These are phyloP conservation scores for Aureobasidium melanogenum DNA, from an alignment of 2,329 filamentous ascomycete species.

Conservation along the genomic window DNA sequence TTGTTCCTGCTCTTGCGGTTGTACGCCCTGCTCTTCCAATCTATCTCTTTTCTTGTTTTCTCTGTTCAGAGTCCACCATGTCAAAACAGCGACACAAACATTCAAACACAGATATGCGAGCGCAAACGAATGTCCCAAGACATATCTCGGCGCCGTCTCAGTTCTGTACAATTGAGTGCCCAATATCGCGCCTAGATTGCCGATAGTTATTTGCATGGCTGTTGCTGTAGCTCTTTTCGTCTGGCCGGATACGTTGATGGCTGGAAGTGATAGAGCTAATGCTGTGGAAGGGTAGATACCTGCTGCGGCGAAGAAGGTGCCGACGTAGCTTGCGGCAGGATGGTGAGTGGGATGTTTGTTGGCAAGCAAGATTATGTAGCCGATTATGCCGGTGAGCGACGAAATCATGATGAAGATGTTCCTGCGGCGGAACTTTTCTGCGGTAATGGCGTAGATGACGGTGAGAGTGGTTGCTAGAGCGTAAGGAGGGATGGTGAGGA, in stretches of 20 bases:
- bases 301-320: constrained; percentile 35
- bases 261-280: constrained; percentile 59
- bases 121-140: constrained; percentile 59
- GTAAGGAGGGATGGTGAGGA: constrained; percentile 30
- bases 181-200: constrained; percentile 58
- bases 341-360: constrained; percentile 26
- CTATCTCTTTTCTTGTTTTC: constrained; percentile 49
- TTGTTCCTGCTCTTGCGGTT: constrained; percentile 20
- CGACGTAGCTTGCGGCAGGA: constrained; percentile 31
- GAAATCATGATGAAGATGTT: constrained; percentile 53
- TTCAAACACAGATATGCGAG: constrained; percentile 56
- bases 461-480: constrained; percentile 46
- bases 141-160: constrained; percentile 51
- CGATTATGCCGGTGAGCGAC: constrained; percentile 24
- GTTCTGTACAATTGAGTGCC: constrained; percentile 62
- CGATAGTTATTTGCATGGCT: constrained; percentile 64
- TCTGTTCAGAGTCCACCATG: constrained; percentile 47
- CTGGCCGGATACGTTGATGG: constrained; percentile 62
- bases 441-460: constrained; percentile 48
- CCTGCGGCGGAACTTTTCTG: constrained; percentile 49
- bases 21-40: constrained; percentile 34
- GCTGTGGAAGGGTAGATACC: constrained; percentile 60
- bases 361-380: constrained; percentile 30
- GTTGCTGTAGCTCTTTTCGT: constrained; percentile 61
- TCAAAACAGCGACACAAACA: constrained; percentile 40